These are phyloP conservation scores for Mycena floridula DNA, from an alignment of 768 basidiomycete genomes.

Conservation along the genomic window DNA sequence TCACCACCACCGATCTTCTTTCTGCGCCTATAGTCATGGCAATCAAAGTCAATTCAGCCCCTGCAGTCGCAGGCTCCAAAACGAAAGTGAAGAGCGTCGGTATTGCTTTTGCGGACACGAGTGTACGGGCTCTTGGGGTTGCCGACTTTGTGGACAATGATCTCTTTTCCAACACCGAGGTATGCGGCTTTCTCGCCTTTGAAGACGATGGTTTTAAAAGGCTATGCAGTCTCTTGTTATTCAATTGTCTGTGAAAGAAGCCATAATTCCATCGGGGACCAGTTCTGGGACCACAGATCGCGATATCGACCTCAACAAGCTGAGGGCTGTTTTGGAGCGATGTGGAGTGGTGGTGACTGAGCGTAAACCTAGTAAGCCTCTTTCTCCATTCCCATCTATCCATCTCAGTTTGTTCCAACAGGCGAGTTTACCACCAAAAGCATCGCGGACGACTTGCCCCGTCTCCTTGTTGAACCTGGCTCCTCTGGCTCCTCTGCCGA, in stretches of 20 bases:
- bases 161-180: conserved; percentile 92
- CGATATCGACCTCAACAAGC: conserved; percentile 84
- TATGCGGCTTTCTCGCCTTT: conserved; percentile 21
- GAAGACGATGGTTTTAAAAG: conserved; percentile 1
- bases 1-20: conserved; percentile 71
- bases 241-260: conserved; percentile 96
- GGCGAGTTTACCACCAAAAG: conserved; percentile 83
- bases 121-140: conserved; percentile 77
- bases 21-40: conserved; percentile 88
- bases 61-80: conserved; percentile 36
- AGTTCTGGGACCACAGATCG: conserved; percentile 66
- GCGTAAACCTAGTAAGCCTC: conserved; percentile 68
- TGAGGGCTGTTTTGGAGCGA: conserved; percentile 81
- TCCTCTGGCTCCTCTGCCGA: conserved; percentile 40
- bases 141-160: conserved; percentile 94
- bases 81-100: conserved; percentile 72
- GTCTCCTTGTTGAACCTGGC: conserved; percentile 48
- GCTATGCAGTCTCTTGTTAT: conserved; percentile 77
- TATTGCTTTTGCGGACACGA: conserved; percentile 89
- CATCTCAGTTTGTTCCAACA: too few relatives aligned
- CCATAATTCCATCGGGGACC: conserved; percentile 75
- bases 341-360: conserved; percentile 90
- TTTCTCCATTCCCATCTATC: neutral
- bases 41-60: conserved; percentile 63
- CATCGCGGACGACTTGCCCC: conserved; percentile 72